Percentiles rank a stretch among this genome's conserved stretches.
These are phyloP conservation scores for Syzygium aqueum DNA, from an alignment of 345 rosid genomes.

Conservation along the genomic window DNA sequence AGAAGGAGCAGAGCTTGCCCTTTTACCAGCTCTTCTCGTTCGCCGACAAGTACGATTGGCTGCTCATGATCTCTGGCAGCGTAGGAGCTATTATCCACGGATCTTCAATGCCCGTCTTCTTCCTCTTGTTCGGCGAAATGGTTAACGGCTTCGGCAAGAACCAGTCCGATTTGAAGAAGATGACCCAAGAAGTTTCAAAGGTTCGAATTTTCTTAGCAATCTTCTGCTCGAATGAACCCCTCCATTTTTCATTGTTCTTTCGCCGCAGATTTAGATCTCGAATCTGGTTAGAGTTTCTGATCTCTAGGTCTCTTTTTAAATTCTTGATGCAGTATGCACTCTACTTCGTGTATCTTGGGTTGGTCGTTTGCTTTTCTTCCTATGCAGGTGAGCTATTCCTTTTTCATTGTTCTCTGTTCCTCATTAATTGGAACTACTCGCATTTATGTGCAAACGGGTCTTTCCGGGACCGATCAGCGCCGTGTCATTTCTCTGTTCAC, in stretches of 20 bases:
- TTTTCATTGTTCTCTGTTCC: not conserved
- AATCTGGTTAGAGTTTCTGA: not conserved
- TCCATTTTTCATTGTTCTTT: not conserved
- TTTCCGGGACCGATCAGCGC: not conserved
- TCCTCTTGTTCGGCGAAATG: slow-evolving; percentile 94
- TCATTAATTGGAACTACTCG: not conserved
- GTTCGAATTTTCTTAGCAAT: slow-evolving; percentile 9
- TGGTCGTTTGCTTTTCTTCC: slow-evolving; percentile 92
- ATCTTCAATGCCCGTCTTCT: slow-evolving; percentile 95
- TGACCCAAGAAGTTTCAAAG: slow-evolving; percentile 94
- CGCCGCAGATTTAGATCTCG: not conserved
- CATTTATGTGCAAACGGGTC: not conserved
- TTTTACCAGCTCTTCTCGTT: slow-evolving; percentile 89
- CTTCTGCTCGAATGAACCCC: not conserved
- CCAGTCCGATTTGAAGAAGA: slow-evolving; percentile 76
- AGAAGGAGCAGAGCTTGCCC: slow-evolving; percentile 92
- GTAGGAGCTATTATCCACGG: slow-evolving; percentile 90
- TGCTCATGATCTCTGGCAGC: slow-evolving; percentile 73
- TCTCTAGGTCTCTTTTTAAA: not conserved
- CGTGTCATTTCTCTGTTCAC: not conserved
- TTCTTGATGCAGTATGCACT: slow-evolving; percentile 74
- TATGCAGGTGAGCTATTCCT: slow-evolving; percentile 58
- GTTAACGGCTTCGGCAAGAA: slow-evolving; percentile 97
- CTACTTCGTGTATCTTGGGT: slow-evolving; percentile 91
- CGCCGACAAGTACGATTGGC: slow-evolving; percentile 81